Evolutionary conservation across 2,329 filamentous ascomycete genomes (phyloP).

Genomic region (Cercospora sp.): DNA sequence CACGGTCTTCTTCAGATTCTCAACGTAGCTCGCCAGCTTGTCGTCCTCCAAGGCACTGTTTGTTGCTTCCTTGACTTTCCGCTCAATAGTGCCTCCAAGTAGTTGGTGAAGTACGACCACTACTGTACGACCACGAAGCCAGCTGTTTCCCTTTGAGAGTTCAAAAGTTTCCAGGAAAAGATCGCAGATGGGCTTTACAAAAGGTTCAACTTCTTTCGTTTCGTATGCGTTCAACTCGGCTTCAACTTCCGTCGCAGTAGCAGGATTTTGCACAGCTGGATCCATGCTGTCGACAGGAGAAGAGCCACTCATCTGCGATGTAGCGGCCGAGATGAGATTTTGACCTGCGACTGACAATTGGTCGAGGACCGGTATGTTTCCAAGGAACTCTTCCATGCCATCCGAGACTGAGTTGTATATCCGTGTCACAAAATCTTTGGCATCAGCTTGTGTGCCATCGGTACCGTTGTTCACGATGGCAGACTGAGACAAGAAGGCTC

Average conservation of each 20-base stretch:
- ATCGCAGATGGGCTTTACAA: conserved; percentile 97
- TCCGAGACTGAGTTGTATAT: conserved; percentile 97
- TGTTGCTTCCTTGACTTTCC: conserved; percentile 86
- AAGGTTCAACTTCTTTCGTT: conserved; percentile 83
- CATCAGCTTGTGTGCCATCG: conserved; percentile 63
- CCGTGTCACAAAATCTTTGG: conserved; percentile 80
- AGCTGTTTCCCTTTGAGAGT: conserved; percentile 91
- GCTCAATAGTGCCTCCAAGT: conserved; percentile 91
- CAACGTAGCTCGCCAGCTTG: conserved; percentile 72
- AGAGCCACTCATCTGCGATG: conserved; percentile 50
- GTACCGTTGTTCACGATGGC: conserved; percentile 66
- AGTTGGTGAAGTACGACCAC: conserved; percentile 96
- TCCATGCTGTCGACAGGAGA: conserved; percentile 47
- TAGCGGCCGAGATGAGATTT: conserved; percentile 78
- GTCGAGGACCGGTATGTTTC: conserved; percentile 92
- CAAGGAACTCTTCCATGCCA: conserved; percentile 96
- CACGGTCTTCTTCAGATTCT: conserved; percentile 70
- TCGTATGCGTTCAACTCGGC: conserved; percentile 93
- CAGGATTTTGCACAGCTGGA: conserved; percentile 46
- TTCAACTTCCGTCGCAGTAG: conserved; percentile 73
- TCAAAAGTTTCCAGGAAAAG: conserved; percentile 96
- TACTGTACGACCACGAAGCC: conserved; percentile 91
- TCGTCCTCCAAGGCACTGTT: conserved; percentile 75
- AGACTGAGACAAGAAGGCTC: conserved; percentile 85
- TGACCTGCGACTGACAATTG: conserved; percentile 91